Evolutionary conservation across 2,329 filamentous ascomycete species (phyloP), one percentile per base, ranked within the genome.

Genomic region (Diaporthe citrichinensis): DNA sequence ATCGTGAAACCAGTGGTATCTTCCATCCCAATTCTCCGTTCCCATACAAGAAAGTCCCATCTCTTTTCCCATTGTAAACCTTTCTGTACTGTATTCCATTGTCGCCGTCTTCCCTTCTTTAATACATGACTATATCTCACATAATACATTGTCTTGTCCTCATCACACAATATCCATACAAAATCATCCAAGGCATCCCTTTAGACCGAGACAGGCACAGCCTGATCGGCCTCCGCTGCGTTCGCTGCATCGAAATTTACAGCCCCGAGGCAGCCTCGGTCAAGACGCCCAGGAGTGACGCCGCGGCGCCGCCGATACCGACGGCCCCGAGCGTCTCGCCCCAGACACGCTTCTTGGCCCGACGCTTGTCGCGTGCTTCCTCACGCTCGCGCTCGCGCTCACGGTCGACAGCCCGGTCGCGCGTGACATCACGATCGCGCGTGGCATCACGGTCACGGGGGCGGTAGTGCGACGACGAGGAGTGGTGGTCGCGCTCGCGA

Each of bases 221-320:
- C 41, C 31, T 36, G 31, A 9, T 58, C 20, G 31, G 5, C 14
- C 14, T 20, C 28, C 34, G 20, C 75, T 62, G n/a, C 61, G 31
- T 9, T 44, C 36, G 12, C 5, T 14, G 1, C 10, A 39, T n/a
- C 20, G 2, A n/a, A 6, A 10, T 14, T 65, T 44, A 84, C 59
- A 80, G 77, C 51, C 76, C 80, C 8, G 80, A 78, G 9, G 90
- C 90, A 36, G 90, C 90, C 80, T 92, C 90, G 5, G 88, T 87
- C 44, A 92, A 82, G 1, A 92, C 90, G 72, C 88, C 88, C 61
- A 92, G 79, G 76, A 92, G 81, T 72, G 89, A 91, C 3, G 88
- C 90, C 0, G 91, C 90, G 0, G 90, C 90, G 14, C 91, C 90
- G 5, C 91, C 91, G 41, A 93, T 89, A 1, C 91, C 88, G 7